A percentile compares a stretch with the other conserved stretches of the same genome.
These are phyloP conservation scores for Tuber calosporum DNA, from an alignment of 495 filamentous ascomycete genomes.

Conservation along the genomic window DNA sequence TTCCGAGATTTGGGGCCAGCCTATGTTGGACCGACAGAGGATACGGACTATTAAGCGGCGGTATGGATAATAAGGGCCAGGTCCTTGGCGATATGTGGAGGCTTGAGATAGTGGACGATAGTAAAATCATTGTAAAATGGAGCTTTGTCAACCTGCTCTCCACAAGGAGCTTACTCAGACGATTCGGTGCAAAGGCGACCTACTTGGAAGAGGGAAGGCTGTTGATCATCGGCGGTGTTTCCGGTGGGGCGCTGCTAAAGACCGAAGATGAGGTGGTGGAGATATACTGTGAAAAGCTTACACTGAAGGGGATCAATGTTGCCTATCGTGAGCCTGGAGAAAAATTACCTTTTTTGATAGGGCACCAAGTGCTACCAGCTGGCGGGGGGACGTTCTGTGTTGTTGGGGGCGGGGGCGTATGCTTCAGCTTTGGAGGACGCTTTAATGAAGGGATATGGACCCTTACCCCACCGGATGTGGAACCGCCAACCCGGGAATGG, in stretches of 20 bases:
- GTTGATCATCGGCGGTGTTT: slow-evolving; percentile 37
- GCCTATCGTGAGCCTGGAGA: slow-evolving; percentile 17
- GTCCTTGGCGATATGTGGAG: slow-evolving; percentile 40
- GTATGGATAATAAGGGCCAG: slow-evolving; percentile 38
- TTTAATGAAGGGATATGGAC: slow-evolving; percentile 60
- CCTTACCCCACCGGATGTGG: slow-evolving; percentile 35
- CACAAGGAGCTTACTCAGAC: slow-evolving; percentile 30
- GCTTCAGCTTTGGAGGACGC: slow-evolving; percentile 78
- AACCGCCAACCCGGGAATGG: slow-evolving; percentile 19
- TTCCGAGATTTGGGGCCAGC: slow-evolving; percentile 45
- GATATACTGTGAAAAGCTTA: slow-evolving; percentile 37
- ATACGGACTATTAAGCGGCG: slow-evolving; percentile 36
- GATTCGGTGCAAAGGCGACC: slow-evolving; percentile 37
- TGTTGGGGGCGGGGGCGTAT: slow-evolving; percentile 72
- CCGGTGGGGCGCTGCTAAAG: slow-evolving; percentile 30
- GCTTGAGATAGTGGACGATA: slow-evolving; percentile 24
- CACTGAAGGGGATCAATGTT: slow-evolving; percentile 24
- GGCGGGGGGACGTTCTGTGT: slow-evolving; percentile 52
- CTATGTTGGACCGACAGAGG: slow-evolving; percentile 43
- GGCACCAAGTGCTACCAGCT: slow-evolving; percentile 49
- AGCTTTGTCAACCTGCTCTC: slow-evolving; percentile 37
- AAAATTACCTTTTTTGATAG: slow-evolving; percentile 58
- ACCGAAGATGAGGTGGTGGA: slow-evolving; percentile 36
- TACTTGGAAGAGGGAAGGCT: slow-evolving; percentile 29
- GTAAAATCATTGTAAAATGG: slow-evolving; percentile 30